Evolutionary conservation across 225 moss, liverwort and hornwort genomes (phyloP), one percentile per base, ranked within the genome.

Genomic region (Climacium dendroides): DNA sequence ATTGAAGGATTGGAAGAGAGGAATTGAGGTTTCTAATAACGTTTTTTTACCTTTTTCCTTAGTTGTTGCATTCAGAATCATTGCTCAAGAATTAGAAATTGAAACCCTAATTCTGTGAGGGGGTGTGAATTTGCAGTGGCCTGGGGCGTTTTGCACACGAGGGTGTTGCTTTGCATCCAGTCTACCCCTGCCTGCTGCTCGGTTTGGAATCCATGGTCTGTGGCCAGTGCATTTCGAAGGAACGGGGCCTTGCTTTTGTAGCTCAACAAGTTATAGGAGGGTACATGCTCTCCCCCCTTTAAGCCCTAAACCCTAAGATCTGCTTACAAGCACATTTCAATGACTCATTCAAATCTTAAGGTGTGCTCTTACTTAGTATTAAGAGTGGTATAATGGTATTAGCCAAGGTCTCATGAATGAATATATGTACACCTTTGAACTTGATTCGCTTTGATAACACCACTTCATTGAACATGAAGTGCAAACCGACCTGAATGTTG

Each of bases 141-240:
- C 91, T 53, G 88, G 88, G 50, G 72, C 89, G 24, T 86, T 83
- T 60, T 91, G 91, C 71, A 60, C 89, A 26, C 79, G 79, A 67
- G 89, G 88, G 28, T 91, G 91, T 83, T 91, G 91, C 58, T 92
- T 85, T 80, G 83, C 88, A 54, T 17, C n/a, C 39, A 70, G 8
- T 16, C 67, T 78, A 5, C 84, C 89, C 34, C 55, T 80, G 10
- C 86, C 90, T 35, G 61, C 61, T 74, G n/a, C 83, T 74, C 85
- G 83, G 35, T 92, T 92, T 74, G 82, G 79, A 53, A 79, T 90
- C 62, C 92, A 92, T 70, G 92, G 92, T 58, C 86, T 90, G 69
- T 92, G 92, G 92, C 90, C 90, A 13, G 22, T 37, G 75, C 87
- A 88, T 61, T 15, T 66, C 13, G 74, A 41, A 86, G 92, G 86